These are phyloP conservation scores for Calonectria leucothoes DNA, from an alignment of 2,329 filamentous ascomycete species.

Conservation along the genomic window DNA sequence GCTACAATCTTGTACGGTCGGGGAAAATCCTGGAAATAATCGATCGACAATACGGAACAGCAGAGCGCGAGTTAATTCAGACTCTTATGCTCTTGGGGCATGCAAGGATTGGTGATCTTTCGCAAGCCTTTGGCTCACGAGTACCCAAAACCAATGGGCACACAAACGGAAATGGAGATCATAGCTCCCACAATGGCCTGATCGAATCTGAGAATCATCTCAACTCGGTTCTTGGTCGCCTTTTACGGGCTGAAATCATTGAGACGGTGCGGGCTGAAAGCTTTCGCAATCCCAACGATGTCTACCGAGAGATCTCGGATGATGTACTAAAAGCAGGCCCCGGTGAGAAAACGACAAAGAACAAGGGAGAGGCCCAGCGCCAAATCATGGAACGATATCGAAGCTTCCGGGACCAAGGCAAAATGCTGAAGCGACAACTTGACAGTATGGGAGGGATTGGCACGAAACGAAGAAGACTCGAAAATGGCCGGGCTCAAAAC, in stretches of 20 bases:
- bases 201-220: constrained; percentile 61
- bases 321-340: constrained; percentile 65
- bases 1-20: constrained; percentile 84
- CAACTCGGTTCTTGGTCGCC: constrained; percentile 61
- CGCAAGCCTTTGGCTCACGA: constrained; percentile 67
- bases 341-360: constrained; percentile 64
- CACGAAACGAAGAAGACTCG: constrained; percentile 66
- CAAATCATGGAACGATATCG: constrained; percentile 65
- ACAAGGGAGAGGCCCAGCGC: constrained; percentile 71
- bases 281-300: constrained; percentile 71
- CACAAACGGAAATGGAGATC: constrained; percentile 50
- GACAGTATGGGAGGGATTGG: constrained; percentile 53
- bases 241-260: constrained; percentile 75
- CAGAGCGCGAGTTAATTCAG: constrained; percentile 79
- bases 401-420: constrained; percentile 64
- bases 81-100: constrained; percentile 83
- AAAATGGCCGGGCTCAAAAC: constrained; percentile 55
- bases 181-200: constrained; percentile 46
- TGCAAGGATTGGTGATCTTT: constrained; percentile 76
- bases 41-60: constrained; percentile 78
- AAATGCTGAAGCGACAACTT: constrained; percentile 63
- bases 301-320: constrained; percentile 70
- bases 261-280: constrained; percentile 69
- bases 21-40: constrained; percentile 85
- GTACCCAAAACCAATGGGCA: constrained; percentile 49